A percentile compares a stretch with the other conserved stretches of the same genome.
Evolutionary conservation across 2,329 filamentous ascomycete species (phyloP).

Genomic region (Monosporascus sp.): DNA sequence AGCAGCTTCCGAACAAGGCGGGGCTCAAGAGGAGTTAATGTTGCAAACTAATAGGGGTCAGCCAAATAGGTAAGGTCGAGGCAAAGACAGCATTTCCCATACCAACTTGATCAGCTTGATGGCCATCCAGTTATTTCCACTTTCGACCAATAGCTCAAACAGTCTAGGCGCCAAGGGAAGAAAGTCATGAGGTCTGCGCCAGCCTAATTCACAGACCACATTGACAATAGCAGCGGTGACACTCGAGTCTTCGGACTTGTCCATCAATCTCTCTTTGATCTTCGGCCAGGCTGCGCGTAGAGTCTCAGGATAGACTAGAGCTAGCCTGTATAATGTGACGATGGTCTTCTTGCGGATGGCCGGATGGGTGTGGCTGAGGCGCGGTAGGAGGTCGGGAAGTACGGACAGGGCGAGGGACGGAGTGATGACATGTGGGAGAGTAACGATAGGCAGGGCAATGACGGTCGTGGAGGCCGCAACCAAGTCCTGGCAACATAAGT

Average conservation of each 20-base stretch:
- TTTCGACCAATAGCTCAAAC: slow-evolving; percentile 87
- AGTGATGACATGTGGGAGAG: slow-evolving; percentile 92
- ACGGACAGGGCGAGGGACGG: slow-evolving; percentile 87
- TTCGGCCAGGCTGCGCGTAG: slow-evolving; percentile 92
- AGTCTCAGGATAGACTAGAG: slow-evolving; percentile 94
- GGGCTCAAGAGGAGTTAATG: slow-evolving; percentile 86
- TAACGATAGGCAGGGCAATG: slow-evolving; percentile 79
- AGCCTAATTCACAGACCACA: slow-evolving; percentile 92
- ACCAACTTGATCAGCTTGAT: slow-evolving; percentile 98
- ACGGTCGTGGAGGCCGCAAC: slow-evolving; percentile 65
- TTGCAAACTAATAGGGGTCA: slow-evolving; percentile 67
- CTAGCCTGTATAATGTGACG: slow-evolving; percentile 87
- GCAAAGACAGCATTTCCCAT: slow-evolving; percentile 22
- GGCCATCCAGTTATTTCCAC: slow-evolving; percentile 99
- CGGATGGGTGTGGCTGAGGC: slow-evolving; percentile 79
- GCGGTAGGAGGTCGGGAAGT: slow-evolving; percentile 78
- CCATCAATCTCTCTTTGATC: slow-evolving; percentile 90
- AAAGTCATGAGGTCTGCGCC: slow-evolving; percentile 90
- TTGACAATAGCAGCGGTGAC: slow-evolving; percentile 96
- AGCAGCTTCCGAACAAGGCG: slow-evolving; percentile 86
- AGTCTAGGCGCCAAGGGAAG: slow-evolving; percentile 83
- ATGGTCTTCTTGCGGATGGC: slow-evolving; percentile 92
- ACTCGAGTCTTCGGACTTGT: slow-evolving; percentile 82
- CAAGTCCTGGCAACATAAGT: slow-evolving; percentile 54
- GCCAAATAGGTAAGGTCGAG: slow-evolving; percentile 8